Evolutionary conservation across 345 rosid genomes (phyloP).

Genomic region (Hypericum androsaemum): DNA sequence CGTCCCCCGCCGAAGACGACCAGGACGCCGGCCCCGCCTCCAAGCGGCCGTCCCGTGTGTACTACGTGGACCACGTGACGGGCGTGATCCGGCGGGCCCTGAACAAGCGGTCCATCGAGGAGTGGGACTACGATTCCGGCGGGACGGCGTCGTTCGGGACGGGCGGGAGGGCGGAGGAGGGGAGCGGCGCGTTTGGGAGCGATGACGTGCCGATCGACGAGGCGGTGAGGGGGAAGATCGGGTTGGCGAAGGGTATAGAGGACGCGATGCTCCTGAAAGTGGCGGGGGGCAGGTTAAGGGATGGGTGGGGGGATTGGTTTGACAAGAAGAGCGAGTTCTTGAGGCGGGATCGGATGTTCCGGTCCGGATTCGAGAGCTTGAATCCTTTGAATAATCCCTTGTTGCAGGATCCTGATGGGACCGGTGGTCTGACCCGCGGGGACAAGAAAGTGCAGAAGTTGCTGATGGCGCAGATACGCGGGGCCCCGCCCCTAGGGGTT

Average conservation of each 20-base stretch:
- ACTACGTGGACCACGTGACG: conserved; percentile 59
- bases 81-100: conserved; percentile 54
- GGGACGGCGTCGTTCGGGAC: conserved; percentile 18
- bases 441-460: conserved; percentile 63
- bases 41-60: conserved; percentile 30
- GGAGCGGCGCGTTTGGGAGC: conserved; percentile 48
- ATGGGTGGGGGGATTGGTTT: conserved; percentile 97
- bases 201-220: conserved; percentile 79
- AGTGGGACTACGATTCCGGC: conserved; percentile 72
- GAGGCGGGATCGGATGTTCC: conserved; percentile 80
- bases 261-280: conserved; percentile 62
- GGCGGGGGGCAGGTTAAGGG: conserved; percentile 51
- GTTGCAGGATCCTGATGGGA: conserved; percentile 89
- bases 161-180: conserved; percentile 22
- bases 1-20: conserved; percentile 21
- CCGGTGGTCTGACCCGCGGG: conserved; percentile 71
- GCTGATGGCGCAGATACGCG: conserved; percentile 57
- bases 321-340: conserved; percentile 82
- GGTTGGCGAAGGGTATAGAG: conserved; percentile 50
- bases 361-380: conserved; percentile 60
- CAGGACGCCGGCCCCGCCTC: conserved; percentile 16
- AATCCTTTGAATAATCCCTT: conserved; percentile 74
- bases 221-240: conserved; percentile 56
- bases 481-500: conserved; percentile 22
- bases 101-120: conserved; percentile 60